Evolutionary conservation across 257 asterid genomes (phyloP).

Genomic region (Leptodermis oblonga): DNA sequence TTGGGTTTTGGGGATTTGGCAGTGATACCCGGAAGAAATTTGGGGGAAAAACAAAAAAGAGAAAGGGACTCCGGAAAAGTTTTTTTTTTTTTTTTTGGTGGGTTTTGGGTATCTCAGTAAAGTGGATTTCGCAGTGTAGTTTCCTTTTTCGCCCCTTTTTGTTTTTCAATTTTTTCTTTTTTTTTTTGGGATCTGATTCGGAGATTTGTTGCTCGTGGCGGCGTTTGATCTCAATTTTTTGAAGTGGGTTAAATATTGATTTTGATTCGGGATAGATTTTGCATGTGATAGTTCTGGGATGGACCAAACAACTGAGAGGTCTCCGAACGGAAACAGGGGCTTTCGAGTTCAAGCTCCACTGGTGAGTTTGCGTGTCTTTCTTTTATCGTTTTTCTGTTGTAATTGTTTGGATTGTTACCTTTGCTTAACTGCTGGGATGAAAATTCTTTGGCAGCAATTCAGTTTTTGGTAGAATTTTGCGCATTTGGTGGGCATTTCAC

Average conservation of each 20-base stretch:
- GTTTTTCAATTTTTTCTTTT: slow-evolving; percentile 16
- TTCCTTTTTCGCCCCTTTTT: slow-evolving; percentile 13
- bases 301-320: slow-evolving; percentile 75
- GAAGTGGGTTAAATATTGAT: slow-evolving; percentile 12
- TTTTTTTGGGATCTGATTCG: slow-evolving; percentile 40
- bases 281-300: slow-evolving; percentile 35
- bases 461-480: slow-evolving; percentile 8
- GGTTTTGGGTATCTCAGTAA: slow-evolving; percentile 36
- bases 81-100: slow-evolving; percentile 31
- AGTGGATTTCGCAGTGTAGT: slow-evolving; percentile 27
- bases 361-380: slow-evolving; percentile 45
- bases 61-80: slow-evolving; percentile 19
- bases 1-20: slow-evolving; percentile 52
- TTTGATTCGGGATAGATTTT: slow-evolving; percentile 21
- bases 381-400: slow-evolving; percentile 15
- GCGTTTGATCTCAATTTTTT: slow-evolving; percentile 42
- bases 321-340: slow-evolving; percentile 70
- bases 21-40: slow-evolving; percentile 12
- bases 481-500: neutral
- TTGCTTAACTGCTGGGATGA: slow-evolving; percentile 16
- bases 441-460: slow-evolving; percentile 9
- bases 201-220: slow-evolving; percentile 25
- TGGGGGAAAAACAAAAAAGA: neutral
- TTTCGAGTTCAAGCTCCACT: slow-evolving; percentile 85
- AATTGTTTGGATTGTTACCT: slow-evolving; percentile 11